These are phyloP conservation scores for Kodamaea alishanica DNA, from an alignment of 1,139 yeast genomes.

Conservation along the genomic window DNA sequence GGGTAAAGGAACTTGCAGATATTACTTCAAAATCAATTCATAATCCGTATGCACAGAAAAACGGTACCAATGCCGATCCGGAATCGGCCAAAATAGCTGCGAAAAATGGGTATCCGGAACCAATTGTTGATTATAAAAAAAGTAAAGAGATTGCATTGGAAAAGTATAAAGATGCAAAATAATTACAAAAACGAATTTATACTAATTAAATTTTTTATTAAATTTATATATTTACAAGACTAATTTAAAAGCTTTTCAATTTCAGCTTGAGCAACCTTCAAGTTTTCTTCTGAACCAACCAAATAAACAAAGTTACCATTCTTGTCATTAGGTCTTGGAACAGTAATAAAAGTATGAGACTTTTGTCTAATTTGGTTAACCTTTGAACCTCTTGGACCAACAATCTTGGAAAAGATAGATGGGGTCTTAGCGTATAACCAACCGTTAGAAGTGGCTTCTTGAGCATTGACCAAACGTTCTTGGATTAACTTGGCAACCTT, in stretches of 20 bases:
- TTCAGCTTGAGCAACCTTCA: constrained; percentile 26
- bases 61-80: constrained; percentile 10
- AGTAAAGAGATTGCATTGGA: constrained; percentile 38
- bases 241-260: constrained; percentile 20
- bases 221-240: constrained; percentile 5
- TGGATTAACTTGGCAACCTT: constrained; percentile 37
- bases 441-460: constrained; percentile 30
- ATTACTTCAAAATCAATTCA: constrained; percentile 30
- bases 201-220: too few relatives aligned
- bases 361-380: constrained; percentile 59
- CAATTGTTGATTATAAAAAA: constrained; percentile 37
- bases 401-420: constrained; percentile 49
- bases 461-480: constrained; percentile 33
- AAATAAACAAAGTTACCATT: constrained; percentile 36
- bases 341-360: constrained; percentile 56
- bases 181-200: constrained; percentile 7
- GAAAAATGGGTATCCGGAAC: constrained; percentile 37
- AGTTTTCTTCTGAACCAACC: constrained; percentile 32
- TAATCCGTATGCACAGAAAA: constrained; percentile 29
- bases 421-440: constrained; percentile 40
- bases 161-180: constrained; percentile 32
- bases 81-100: constrained; percentile 12
- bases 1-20: constrained; percentile 48
- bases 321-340: constrained; percentile 59
- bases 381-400: constrained; percentile 76